Conservation (phyloP, 306 rosid species). For the Crataegus laevigata region DNA sequence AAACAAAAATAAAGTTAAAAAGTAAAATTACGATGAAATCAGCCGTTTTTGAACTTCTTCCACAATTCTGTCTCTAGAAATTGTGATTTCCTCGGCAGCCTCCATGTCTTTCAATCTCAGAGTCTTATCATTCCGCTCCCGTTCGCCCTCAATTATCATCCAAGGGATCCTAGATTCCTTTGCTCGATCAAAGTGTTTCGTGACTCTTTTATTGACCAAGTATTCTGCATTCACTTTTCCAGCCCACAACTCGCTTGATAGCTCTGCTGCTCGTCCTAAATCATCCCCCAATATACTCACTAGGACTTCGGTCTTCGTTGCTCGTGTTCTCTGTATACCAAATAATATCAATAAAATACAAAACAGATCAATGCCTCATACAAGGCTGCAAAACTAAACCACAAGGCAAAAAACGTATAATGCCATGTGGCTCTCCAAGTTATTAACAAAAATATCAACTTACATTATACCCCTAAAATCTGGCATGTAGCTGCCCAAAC, state of each 20-base stretch:
- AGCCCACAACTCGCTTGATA: constrained; percentile 71
- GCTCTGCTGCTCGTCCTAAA: constrained; percentile 52
- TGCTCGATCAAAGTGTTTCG: constrained; percentile 70
- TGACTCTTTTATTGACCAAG: constrained; percentile 48
- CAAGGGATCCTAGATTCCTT: constrained; percentile 74
- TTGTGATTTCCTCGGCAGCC: constrained; percentile 25
- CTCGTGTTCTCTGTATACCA: constrained; percentile 52
- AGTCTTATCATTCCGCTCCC: constrained; percentile 53
- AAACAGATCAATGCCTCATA: neutral
- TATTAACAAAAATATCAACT: neutral
- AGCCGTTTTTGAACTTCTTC: constrained; percentile 55
- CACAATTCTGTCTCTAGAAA: constrained; percentile 43
- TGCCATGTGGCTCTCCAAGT: neutral
- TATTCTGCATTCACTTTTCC: constrained; percentile 54
- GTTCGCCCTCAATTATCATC: constrained; percentile 75
- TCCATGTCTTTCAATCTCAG: constrained; percentile 53
- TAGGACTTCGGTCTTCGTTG: constrained; percentile 74
- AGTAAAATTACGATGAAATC: constrained; percentile 17
- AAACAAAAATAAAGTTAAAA: too few species aligned
- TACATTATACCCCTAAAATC: neutral
- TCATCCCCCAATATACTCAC: constrained; percentile 78
- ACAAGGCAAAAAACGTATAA: neutral
- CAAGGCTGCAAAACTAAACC: neutral
- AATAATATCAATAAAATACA: neutral
- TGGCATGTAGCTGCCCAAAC: neutral